A percentile compares a stretch with the other conserved stretches of the same genome.
These are phyloP conservation scores for Lumnitzera racemosa DNA, from an alignment of 345 rosid species.

Conservation along the genomic window DNA sequence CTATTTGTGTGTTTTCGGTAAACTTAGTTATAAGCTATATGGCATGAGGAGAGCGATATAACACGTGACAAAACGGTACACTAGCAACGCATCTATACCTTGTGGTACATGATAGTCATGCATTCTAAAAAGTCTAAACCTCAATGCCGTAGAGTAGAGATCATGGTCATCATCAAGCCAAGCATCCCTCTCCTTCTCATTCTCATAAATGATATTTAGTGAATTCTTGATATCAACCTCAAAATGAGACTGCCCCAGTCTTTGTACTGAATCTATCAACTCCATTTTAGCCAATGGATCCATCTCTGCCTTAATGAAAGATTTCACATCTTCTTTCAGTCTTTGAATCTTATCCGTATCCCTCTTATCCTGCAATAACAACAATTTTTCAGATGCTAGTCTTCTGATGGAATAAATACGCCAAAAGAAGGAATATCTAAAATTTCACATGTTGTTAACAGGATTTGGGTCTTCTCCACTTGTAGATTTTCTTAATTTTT, in stretches of 20 bases:
- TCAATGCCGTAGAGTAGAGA: conserved; percentile 11
- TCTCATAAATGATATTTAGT: neutral
- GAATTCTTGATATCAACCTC: conserved; percentile 11
- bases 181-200: neutral
- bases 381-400: too few species aligned
- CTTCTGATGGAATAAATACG: too few species aligned
- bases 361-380: conserved; percentile 1
- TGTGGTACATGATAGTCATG: conserved; percentile 14
- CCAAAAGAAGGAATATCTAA: too few species aligned
- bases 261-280: conserved; percentile 13
- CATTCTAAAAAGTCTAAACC: conserved; percentile 19
- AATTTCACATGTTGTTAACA: too few species aligned
- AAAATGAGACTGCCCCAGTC: conserved; percentile 19
- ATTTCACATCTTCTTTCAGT: conserved; percentile 9
- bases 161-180: neutral
- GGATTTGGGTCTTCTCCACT: too few species aligned
- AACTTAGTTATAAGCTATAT: neutral
- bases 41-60: neutral
- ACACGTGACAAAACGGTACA: too few species aligned
- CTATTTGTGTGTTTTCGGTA: too few species aligned
- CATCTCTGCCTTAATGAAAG: neutral
- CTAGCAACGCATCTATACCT: conserved; percentile 16
- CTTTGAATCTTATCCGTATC: neutral
- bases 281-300: conserved; percentile 3
- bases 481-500: too few species aligned